A percentile compares a stretch with the other conserved stretches of the same genome.
Evolutionary conservation across 768 basidiomycete species (phyloP).

Genomic region (Boletus reticuloceps): DNA sequence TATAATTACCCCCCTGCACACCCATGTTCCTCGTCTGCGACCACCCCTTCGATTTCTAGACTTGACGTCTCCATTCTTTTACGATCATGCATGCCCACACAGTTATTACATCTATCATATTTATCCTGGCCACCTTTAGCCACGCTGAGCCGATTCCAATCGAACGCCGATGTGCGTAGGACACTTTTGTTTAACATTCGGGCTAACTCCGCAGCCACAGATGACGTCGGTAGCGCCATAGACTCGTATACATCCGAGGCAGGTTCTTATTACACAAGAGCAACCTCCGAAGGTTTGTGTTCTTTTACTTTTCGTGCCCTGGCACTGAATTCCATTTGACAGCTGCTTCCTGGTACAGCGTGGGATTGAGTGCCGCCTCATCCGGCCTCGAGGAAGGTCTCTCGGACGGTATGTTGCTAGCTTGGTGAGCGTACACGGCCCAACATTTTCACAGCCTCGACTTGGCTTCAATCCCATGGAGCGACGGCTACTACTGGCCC

Average conservation of each 20-base stretch:
- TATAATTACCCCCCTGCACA: neutral
- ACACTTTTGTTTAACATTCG: neutral
- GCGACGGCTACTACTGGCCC: neutral
- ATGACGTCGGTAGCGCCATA: constrained; percentile 38
- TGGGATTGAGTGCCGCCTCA: constrained; percentile 17
- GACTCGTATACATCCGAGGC: constrained; percentile 38
- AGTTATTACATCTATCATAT: constrained; percentile 35
- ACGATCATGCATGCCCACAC: constrained; percentile 29
- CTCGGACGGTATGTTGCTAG: constrained; percentile 13
- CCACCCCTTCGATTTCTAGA: constrained; percentile 1
- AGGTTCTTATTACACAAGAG: constrained; percentile 30
- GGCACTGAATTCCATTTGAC: neutral
- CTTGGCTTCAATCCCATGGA: constrained; percentile 13
- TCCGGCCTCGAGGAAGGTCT: constrained; percentile 11
- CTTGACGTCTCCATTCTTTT: neutral
- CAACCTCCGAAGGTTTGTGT: constrained; percentile 23
- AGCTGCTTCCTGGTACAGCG: constrained; percentile 19
- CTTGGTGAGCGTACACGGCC: neutral
- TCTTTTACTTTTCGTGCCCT: neutral
- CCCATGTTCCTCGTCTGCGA: constrained; percentile 1
- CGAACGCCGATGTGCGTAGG: constrained; percentile 43
- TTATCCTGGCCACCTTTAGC: constrained; percentile 33
- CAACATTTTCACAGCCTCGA: constrained; percentile 13
- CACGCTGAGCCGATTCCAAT: constrained; percentile 37
- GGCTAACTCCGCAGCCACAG: constrained; percentile 6